These are phyloP conservation scores for Capsicum pubescens DNA, from an alignment of 257 asterid genomes.

Conservation along the genomic window DNA sequence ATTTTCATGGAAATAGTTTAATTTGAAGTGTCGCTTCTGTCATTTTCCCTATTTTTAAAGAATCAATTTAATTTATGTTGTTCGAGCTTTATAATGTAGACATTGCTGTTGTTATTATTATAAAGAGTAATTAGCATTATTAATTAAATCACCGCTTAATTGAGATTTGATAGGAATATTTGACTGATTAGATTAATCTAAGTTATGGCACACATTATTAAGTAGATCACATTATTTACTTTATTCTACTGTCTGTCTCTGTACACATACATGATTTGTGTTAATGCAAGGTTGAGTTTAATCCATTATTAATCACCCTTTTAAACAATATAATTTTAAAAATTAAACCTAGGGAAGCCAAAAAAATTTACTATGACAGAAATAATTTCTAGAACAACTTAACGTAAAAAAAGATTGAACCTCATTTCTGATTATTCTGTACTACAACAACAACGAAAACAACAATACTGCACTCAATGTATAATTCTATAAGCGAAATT, in stretches of 20 bases:
- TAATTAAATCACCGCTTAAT: neutral
- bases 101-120: neutral
- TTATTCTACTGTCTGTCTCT: neutral
- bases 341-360: neutral
- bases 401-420: neutral
- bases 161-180: neutral
- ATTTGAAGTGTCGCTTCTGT: no score
- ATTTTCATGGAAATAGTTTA: no score
- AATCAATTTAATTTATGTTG: neutral
- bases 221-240: slow-evolving; percentile 24
- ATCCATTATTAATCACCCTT: neutral
- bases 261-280: neutral
- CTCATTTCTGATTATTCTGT: neutral
- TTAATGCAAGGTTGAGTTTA: neutral
- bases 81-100: neutral
- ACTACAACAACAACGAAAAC: neutral
- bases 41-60: no score
- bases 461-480: neutral
- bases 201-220: neutral
- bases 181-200: slow-evolving; percentile 7
- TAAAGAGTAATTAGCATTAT: neutral
- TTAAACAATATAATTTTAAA: neutral
- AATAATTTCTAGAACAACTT: neutral
- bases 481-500: neutral
- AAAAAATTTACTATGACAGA: neutral